Conservation (phyloP, 2,329 filamentous ascomycete genomes). For the Curvularia verruculosa region DNA sequence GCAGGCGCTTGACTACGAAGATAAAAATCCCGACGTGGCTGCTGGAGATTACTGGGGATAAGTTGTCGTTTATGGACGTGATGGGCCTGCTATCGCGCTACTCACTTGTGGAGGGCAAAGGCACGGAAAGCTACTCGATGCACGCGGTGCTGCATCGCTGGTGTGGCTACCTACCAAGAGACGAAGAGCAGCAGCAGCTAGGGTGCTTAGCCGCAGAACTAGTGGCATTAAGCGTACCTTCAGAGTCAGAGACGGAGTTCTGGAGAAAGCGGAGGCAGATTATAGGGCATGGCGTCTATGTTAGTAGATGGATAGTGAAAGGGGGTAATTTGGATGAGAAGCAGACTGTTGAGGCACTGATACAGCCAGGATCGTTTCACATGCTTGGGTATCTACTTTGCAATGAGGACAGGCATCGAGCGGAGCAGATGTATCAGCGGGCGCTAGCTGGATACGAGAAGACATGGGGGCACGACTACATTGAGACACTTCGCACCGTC, state of each 20-base stretch:
- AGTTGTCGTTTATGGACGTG: no score
- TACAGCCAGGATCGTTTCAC: conserved; percentile 10
- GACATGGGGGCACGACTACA: no score
- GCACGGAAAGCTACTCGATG: conserved; percentile 21
- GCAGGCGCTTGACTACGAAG: no score
- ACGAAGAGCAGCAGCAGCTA: conserved; percentile 15
- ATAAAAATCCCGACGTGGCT: no score
- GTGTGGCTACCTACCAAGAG: conserved; percentile 7
- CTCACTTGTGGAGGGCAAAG: conserved; percentile 23
- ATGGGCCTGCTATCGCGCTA: conserved; percentile 10
- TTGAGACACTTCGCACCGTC: no score
- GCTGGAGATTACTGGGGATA: no score
- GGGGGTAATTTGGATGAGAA: not conserved
- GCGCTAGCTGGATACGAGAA: no score
- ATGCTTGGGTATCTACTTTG: conserved; percentile 12
- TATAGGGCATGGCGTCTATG: conserved; percentile 14
- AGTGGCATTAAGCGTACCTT: conserved; percentile 17
- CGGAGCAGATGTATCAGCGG: no score
- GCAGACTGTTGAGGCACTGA: not conserved
- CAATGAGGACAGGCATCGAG: conserved; percentile 3
- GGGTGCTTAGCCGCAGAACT: conserved; percentile 14
- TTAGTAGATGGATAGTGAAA: conserved; percentile 16
- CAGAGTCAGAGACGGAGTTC: conserved; percentile 10
- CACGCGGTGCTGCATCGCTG: conserved; percentile 24
- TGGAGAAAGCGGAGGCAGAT: conserved; percentile 20